A percentile compares a stretch with the other conserved stretches of the same genome.
Conservation (phyloP, 2,329 filamentous ascomycete species). For the Claviceps citrina region DNA sequence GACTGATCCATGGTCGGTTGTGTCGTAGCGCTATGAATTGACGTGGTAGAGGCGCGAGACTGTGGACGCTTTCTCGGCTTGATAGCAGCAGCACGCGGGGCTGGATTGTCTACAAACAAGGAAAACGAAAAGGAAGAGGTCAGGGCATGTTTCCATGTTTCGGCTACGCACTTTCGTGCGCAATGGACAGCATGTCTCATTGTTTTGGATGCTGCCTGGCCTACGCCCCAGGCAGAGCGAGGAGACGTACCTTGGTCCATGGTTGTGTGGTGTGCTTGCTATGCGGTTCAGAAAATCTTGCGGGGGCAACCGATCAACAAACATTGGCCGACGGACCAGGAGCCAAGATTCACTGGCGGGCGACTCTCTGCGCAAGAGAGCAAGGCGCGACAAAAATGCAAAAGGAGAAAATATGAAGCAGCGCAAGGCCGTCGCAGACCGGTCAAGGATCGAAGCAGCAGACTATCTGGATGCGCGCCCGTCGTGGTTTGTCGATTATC, state of each 20-base stretch:
- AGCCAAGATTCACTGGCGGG: slow-evolving; percentile 7
- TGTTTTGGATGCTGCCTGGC: slow-evolving; percentile 4
- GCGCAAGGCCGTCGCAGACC: slow-evolving; percentile 6
- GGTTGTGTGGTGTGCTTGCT: slow-evolving; percentile 4
- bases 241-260: slow-evolving; percentile 24
- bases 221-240: slow-evolving; percentile 6
- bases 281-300: slow-evolving; percentile 17
- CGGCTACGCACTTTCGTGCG: neutral
- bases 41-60: slow-evolving; percentile 41
- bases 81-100: slow-evolving; percentile 17
- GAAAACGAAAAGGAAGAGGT: slow-evolving; percentile 1
- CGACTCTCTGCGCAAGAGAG: slow-evolving; percentile 4
- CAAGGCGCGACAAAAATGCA: slow-evolving; percentile 2
- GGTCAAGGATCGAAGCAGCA: slow-evolving; percentile 2
- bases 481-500: slow-evolving; percentile 15
- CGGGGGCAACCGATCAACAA: slow-evolving; percentile 19
- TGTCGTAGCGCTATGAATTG: slow-evolving; percentile 37
- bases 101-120: slow-evolving; percentile 14
- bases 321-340: slow-evolving; percentile 18
- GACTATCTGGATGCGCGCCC: slow-evolving; percentile 12
- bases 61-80: slow-evolving; percentile 35
- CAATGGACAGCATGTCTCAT: slow-evolving; percentile 2
- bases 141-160: slow-evolving; percentile 1
- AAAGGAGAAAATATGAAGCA: slow-evolving; percentile 6
- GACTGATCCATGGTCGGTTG: slow-evolving; percentile 36